These are phyloP conservation scores for Auriscalpium vulgare DNA, from an alignment of 768 basidiomycete genomes.

Conservation along the genomic window DNA sequence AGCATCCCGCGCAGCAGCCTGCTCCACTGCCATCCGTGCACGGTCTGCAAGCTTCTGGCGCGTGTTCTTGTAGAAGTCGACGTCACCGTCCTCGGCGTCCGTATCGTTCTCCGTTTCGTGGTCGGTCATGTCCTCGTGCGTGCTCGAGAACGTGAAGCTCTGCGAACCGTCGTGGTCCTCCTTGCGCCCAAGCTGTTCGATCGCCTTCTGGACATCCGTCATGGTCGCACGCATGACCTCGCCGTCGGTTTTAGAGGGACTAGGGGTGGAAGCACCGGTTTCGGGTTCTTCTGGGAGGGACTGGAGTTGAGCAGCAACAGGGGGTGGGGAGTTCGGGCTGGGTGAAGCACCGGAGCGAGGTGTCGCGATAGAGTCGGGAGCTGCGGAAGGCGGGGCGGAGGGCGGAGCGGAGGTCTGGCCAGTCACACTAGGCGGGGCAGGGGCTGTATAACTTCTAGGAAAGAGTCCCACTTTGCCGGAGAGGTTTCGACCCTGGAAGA, in stretches of 20 bases:
- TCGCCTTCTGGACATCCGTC: conserved; percentile 86
- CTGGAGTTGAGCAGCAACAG: conserved; percentile 26
- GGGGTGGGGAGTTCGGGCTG: not conserved
- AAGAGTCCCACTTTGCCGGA: conserved; percentile 85
- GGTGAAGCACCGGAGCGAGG: not conserved
- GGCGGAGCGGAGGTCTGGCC: conserved; percentile 5
- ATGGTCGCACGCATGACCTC: conserved; percentile 81
- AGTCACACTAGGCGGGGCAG: conserved; percentile 16
- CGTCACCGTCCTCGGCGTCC: conserved; percentile 41
- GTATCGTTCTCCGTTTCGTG: conserved; percentile 43
- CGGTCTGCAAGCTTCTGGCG: conserved; percentile 63
- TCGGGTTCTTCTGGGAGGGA: conserved; percentile 35
- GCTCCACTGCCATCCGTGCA: conserved; percentile 55
- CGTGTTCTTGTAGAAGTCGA: conserved; percentile 59
- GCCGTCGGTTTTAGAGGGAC: conserved; percentile 20
- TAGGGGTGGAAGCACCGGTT: conserved; percentile 13
- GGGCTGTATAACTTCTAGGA: conserved; percentile 74
- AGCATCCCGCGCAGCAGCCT: conserved; percentile 41
- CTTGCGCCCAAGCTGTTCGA: conserved; percentile 70
- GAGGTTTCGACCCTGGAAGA: conserved; percentile 70
- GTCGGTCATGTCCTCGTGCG: conserved; percentile 40
- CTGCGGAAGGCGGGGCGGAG: not conserved
- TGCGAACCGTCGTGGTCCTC: conserved; percentile 47
- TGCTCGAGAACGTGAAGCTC: conserved; percentile 75
- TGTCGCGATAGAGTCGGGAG: not conserved